These are phyloP conservation scores for Phaffia tasmanica DNA, from an alignment of 768 basidiomycete genomes.

Conservation along the genomic window DNA sequence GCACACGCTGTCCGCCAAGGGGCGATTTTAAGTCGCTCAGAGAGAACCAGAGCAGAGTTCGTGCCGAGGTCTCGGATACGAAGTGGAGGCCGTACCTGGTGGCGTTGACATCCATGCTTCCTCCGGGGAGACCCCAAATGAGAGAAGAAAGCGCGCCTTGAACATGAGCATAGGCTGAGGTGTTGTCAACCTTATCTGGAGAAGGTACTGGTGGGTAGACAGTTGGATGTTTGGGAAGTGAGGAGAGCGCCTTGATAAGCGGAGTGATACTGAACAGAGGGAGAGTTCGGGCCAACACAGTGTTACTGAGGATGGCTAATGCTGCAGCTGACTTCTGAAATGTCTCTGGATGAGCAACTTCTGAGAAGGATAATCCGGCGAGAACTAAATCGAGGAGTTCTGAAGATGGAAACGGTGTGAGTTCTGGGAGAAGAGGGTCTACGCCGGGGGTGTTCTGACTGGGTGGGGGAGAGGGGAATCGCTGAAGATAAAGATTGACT, in stretches of 20 bases:
- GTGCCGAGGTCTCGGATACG: slow-evolving; percentile 11
- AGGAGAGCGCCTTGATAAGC: slow-evolving; percentile 30
- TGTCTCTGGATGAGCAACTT: slow-evolving; percentile 2
- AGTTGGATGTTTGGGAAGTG: slow-evolving; percentile 28
- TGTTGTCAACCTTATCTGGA: slow-evolving; percentile 25
- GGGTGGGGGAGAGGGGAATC: slow-evolving; percentile 33
- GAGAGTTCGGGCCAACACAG: slow-evolving; percentile 34
- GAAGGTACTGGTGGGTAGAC: slow-evolving; percentile 32
- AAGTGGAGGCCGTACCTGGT: slow-evolving; percentile 9
- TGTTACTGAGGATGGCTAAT: slow-evolving; percentile 35
- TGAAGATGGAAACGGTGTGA: slow-evolving; percentile 31
- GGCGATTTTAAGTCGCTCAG: slow-evolving; percentile 3
- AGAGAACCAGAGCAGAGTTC: slow-evolving; percentile 8
- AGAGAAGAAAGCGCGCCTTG: slow-evolving; percentile 35
- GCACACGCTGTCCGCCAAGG: not conserved
- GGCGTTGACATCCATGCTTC: slow-evolving; percentile 6
- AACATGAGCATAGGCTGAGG: slow-evolving; percentile 34
- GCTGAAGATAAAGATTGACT: slow-evolving; percentile 1
- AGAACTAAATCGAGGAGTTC: slow-evolving; percentile 31
- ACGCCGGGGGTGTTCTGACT: slow-evolving; percentile 31
- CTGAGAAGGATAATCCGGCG: not conserved
- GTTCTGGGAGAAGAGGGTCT: slow-evolving; percentile 32
- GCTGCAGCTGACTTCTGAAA: slow-evolving; percentile 34
- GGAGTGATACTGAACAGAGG: slow-evolving; percentile 31
- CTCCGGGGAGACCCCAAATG: slow-evolving; percentile 24